Base-by-base conservation (phyloP, 1,284 basidiomycete species). In the Ganoderma boninense region DNA sequence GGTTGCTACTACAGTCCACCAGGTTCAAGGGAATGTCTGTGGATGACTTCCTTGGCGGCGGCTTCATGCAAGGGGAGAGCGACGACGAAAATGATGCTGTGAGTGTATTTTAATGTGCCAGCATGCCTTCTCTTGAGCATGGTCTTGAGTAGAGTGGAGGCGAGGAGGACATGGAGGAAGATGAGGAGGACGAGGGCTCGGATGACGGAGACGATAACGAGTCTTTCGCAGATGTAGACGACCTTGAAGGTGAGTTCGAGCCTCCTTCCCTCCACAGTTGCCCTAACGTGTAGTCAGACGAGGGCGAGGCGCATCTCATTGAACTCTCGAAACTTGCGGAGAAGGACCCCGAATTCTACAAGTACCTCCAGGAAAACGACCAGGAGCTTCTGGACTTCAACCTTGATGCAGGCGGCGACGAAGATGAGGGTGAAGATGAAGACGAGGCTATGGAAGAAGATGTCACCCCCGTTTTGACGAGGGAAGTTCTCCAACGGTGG, bases 301-400 rank as follows among this genome's bases (percentile, higher is more conserved):
- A 95, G 79, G 94, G 92, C 69, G 83, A 86, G 77, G 81, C 84
- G 10, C 96, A 97, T 82, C 83, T 94, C 61, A 81, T 90, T 61
- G 93, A 98, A 68, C 89, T 99, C n/a, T 92, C 95, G 62, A 93
- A 95, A 78, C 88, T 99, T 52, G 94, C 94, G 16, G 94, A 97
- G 82, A 97, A 95, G 81, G 98, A 99, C 80, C 97, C 97, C 23
- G 97, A 98, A 78, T 99, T 99, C 84, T 99, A 91, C 92, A 97
- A 98, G 82, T 99, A 98, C 79, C 87, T 99, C 8, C 93, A 98
- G 84, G 96, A 99, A 82, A 97, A 99, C 79, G 97, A 99, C 82
- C 85, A 87, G 68, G 96, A 97, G 66, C 84, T 99, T 42, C 87
- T 99, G 7, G 86, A 95, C 2, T 99, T 99, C 79, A 84, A 90